These are phyloP conservation scores for Lentinula edodes DNA, from an alignment of 768 basidiomycete species.

Conservation along the genomic window DNA sequence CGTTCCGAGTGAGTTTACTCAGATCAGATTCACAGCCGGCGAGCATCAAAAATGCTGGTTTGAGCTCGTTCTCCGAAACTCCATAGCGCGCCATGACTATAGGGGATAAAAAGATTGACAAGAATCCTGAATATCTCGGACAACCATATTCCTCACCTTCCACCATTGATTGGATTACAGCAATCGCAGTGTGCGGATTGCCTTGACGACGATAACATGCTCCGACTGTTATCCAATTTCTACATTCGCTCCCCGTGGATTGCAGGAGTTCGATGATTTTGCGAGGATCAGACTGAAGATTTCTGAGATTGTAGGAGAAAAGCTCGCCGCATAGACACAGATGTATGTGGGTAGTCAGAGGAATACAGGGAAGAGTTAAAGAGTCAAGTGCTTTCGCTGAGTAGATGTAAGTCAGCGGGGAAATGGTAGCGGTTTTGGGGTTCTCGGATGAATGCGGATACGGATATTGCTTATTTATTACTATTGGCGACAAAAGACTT, in stretches of 20 bases:
- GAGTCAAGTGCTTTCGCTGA: conserved; percentile 4
- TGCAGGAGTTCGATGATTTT: conserved; percentile 43
- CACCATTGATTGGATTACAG: conserved; percentile 39
- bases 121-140: background rate
- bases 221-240: conserved; percentile 51
- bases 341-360: conserved; percentile 22
- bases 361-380: conserved; percentile 10
- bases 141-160: conserved; percentile 27
- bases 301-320: conserved; percentile 36
- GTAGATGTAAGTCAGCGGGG: conserved; percentile 1
- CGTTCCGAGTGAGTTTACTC: conserved; percentile 19
- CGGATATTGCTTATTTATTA: background rate
- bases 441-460: background rate
- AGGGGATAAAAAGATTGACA: background rate
- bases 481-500: background rate
- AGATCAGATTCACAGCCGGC: conserved; percentile 51
- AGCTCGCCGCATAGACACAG: conserved; percentile 34
- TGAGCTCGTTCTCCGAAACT: conserved; percentile 32
- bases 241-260: conserved; percentile 37
- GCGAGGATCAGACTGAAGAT: conserved; percentile 36
- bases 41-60: conserved; percentile 47
- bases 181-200: conserved; percentile 38
- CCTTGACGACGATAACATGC: conserved; percentile 47
- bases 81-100: conserved; percentile 36
- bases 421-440: background rate